phyloP scores from a whole-genome alignment of 805 yeast genomes.

The Lachancea nothofagi region DNA sequence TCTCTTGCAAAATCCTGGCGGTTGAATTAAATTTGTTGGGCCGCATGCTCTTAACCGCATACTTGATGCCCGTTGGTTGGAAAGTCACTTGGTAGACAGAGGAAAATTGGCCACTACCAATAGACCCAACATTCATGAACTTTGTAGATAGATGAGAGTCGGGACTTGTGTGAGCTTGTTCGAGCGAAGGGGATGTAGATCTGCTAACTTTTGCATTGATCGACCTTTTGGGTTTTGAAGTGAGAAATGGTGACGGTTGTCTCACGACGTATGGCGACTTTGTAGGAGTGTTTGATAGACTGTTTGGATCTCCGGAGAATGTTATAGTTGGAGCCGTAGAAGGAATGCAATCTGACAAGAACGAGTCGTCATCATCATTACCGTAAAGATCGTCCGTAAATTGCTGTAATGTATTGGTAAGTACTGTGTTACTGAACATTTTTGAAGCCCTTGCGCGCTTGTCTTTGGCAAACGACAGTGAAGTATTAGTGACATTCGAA shows the following conservation, averaged over 20 bases:
- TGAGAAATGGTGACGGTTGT: slow-evolving; percentile 17
- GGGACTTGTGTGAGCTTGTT: slow-evolving; percentile 19
- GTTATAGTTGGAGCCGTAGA: slow-evolving; percentile 10
- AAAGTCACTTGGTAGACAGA: slow-evolving; percentile 77
- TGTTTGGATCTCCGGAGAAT: slow-evolving; percentile 7
- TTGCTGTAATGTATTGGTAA: slow-evolving; percentile 32
- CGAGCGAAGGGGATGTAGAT: slow-evolving; percentile 9
- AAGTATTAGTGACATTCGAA: slow-evolving; percentile 7
- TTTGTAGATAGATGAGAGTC: slow-evolving; percentile 41
- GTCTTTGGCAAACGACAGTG: slow-evolving; percentile 15
- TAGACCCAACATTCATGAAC: slow-evolving; percentile 56
- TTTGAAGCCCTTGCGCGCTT: slow-evolving; percentile 27
- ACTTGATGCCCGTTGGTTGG: slow-evolving; percentile 48
- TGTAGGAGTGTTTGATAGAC: slow-evolving; percentile 14
- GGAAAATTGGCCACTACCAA: slow-evolving; percentile 89
- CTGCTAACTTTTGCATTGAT: slow-evolving; percentile 23
- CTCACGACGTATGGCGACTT: slow-evolving; percentile 9
- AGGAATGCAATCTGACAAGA: slow-evolving; percentile 8
- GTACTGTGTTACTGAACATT: slow-evolving; percentile 27
- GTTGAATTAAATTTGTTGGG: slow-evolving; percentile 33
- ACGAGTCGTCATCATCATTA: slow-evolving; percentile 14
- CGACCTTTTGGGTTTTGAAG: slow-evolving; percentile 17
- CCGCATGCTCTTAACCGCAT: slow-evolving; percentile 85
- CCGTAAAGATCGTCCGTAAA: slow-evolving; percentile 35
- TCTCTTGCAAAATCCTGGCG: slow-evolving; percentile 28